Evolutionary conservation across 129 eudicot species (phyloP).

Genomic region (Pulicaria dysenterica): DNA sequence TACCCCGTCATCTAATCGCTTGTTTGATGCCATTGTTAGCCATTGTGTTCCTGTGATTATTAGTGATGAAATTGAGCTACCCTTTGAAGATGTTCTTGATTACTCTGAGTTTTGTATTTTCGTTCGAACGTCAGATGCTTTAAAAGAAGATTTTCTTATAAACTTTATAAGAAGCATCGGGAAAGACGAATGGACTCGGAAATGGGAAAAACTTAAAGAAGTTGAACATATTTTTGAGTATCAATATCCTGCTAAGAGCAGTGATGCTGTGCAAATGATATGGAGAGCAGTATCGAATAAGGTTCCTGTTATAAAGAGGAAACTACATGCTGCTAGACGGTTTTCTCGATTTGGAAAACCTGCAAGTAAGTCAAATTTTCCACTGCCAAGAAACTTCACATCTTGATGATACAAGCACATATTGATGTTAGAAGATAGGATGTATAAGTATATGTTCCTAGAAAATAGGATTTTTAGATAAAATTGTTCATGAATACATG

Average conservation of each 20-base stretch:
- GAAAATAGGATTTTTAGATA: conserved; percentile 26
- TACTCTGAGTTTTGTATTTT: conserved; percentile 82
- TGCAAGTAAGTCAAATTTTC: conserved; percentile 18
- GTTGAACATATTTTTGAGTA: conserved; percentile 68
- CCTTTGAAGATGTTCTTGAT: conserved; percentile 80
- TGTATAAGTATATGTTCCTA: conserved; percentile 17
- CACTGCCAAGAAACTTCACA: conserved; percentile 60
- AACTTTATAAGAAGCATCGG: conserved; percentile 56
- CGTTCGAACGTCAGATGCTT: conserved; percentile 68
- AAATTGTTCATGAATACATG: conserved; percentile 27
- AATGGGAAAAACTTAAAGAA: conserved; percentile 75
- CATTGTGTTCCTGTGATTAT: conserved; percentile 91
- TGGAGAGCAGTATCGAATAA: conserved; percentile 80
- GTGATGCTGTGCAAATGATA: conserved; percentile 90
- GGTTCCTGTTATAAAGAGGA: conserved; percentile 60
- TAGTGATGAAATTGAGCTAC: conserved; percentile 90
- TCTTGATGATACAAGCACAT: conserved; percentile 27
- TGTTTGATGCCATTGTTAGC: conserved; percentile 89
- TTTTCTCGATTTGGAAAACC: conserved; percentile 38
- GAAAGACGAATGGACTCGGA: conserved; percentile 77
- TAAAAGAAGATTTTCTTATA: conserved; percentile 55
- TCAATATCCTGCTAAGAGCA: conserved; percentile 62
- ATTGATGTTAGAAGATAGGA: conserved; percentile 34
- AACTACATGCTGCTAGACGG: conserved; percentile 49
- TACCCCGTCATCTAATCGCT: conserved; percentile 92